These are phyloP conservation scores for Mortierella sp. DNA, from an alignment of 371 early-diverging fungal species.

Conservation along the genomic window DNA sequence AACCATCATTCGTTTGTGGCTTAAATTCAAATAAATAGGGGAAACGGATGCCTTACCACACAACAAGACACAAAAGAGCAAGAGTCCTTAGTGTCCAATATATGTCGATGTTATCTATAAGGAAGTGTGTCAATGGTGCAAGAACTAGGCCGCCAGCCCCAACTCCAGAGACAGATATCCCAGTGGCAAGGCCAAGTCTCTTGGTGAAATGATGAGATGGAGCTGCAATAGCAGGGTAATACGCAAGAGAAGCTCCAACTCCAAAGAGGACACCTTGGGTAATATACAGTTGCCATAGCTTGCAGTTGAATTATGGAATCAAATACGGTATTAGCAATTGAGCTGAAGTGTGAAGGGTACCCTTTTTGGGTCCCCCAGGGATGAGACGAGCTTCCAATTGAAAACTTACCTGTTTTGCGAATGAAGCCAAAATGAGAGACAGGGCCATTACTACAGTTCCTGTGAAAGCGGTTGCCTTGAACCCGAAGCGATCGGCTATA, in stretches of 20 bases:
- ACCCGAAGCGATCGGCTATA: constrained; percentile 24
- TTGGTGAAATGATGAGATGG: constrained; percentile 69
- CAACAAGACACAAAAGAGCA: constrained; percentile 31
- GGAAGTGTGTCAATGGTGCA: constrained; percentile 22
- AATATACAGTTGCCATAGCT: constrained; percentile 74
- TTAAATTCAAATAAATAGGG: too few relatives aligned
- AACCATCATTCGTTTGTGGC: background rate
- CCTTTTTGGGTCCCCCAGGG: background rate
- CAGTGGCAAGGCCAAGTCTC: constrained; percentile 70
- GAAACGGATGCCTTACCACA: constrained; percentile 19
- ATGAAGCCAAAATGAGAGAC: constrained; percentile 23
- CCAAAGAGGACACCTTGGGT: constrained; percentile 80
- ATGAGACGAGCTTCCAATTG: background rate
- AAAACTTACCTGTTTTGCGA: constrained; percentile 20
- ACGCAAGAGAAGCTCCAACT: constrained; percentile 68
- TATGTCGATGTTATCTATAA: constrained; percentile 29
- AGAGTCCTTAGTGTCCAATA: constrained; percentile 32
- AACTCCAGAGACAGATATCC: constrained; percentile 70
- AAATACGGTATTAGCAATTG: background rate
- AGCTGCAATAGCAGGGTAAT: constrained; percentile 62
- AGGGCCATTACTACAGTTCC: constrained; percentile 18
- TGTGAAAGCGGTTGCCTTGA: constrained; percentile 6
- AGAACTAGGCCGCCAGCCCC: constrained; percentile 72
- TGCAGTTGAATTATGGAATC: background rate
- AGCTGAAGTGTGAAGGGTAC: background rate